These are phyloP conservation scores for Eucalyptus coolabah DNA, from an alignment of 345 rosid genomes.

Conservation along the genomic window DNA sequence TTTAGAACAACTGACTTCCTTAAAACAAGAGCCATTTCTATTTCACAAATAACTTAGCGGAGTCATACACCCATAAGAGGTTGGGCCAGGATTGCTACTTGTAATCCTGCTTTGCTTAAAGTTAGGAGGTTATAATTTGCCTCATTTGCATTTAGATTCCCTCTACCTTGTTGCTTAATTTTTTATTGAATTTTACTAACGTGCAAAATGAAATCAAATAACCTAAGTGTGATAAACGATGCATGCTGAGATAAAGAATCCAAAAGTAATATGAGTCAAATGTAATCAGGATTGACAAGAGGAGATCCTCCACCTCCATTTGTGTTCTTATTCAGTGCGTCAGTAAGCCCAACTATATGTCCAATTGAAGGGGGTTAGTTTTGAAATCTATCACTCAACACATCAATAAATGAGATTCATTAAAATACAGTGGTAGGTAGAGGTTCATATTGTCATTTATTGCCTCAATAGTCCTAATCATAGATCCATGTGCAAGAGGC, in stretches of 20 bases:
- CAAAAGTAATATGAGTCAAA: neutral
- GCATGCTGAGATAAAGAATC: neutral
- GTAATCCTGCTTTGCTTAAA: no score
- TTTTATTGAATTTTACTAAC: neutral
- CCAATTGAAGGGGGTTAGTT: neutral
- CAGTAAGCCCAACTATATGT: neutral
- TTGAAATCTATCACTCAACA: neutral
- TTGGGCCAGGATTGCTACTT: no score
- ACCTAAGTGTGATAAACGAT: neutral
- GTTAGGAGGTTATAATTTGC: no score
- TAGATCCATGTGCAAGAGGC: neutral
- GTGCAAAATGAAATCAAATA: neutral
- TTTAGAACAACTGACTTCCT: no score
- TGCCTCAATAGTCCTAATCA: neutral
- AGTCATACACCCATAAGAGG: no score
- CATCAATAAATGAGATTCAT: no score
- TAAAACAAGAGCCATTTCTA: no score
- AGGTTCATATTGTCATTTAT: neutral
- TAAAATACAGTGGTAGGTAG: no score
- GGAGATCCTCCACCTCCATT: neutral
- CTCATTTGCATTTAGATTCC: no score
- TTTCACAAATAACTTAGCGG: no score
- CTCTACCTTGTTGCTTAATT: no score
- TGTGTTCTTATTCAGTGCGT: neutral
- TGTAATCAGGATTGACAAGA: neutral